Conservation (phyloP, 208 protist species). For the Crithidia mellificae region DNA sequence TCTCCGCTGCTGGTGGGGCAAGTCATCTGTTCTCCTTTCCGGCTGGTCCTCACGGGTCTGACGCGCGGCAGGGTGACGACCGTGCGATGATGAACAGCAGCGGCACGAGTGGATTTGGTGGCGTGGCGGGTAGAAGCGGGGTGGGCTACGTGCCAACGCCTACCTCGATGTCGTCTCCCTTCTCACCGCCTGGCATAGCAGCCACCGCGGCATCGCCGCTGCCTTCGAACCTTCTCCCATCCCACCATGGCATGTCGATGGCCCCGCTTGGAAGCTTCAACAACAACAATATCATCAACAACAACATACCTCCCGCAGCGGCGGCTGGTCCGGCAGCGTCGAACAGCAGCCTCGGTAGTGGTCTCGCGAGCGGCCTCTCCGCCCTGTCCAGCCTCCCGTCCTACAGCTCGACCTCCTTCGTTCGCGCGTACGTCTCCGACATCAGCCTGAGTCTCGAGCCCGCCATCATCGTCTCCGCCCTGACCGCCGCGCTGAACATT, state of each 20-base stretch:
- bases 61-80: background rate
- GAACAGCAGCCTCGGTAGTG: slow-evolving; percentile 2
- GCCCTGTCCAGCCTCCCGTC: slow-evolving; percentile 50
- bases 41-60: background rate
- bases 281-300: too few relatives aligned
- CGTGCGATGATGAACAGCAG: background rate
- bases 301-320: too few relatives aligned
- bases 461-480: slow-evolving; percentile 65
- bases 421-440: slow-evolving; percentile 84
- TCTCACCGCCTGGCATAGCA: too few relatives aligned
- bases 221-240: too few relatives aligned
- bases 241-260: too few relatives aligned
- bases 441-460: slow-evolving; percentile 67
- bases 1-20: background rate
- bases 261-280: too few relatives aligned
- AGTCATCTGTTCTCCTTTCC: background rate
- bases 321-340: slow-evolving; percentile 1
- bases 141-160: background rate
- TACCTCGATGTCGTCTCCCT: background rate
- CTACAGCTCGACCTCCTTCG: slow-evolving; percentile 83
- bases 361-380: slow-evolving; percentile 14
- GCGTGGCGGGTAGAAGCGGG: too few relatives aligned
- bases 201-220: too few relatives aligned
- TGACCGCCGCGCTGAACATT: slow-evolving; percentile 71
- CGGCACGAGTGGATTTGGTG: background rate